These are phyloP conservation scores for Picea glauca DNA, from an alignment of 75 land plant species.

Conservation along the genomic window DNA sequence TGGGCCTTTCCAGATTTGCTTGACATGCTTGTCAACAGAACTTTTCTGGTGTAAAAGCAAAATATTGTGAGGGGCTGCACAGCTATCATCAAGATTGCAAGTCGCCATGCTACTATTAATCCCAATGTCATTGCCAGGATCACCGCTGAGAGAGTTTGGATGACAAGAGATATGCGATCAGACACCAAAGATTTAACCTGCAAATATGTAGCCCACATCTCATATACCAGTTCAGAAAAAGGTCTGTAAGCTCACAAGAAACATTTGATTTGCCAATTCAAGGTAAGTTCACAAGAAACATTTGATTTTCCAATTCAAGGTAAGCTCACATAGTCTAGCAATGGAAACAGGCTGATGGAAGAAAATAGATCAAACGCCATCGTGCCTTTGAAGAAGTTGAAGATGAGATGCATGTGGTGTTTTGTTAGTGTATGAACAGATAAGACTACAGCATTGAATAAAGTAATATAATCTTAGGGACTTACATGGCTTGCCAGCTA, in stretches of 20 bases:
- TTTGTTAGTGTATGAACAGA: too few species aligned
- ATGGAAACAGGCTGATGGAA: too few species aligned
- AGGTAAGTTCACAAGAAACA: neutral
- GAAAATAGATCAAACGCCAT: too few species aligned
- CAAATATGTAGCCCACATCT: conserved; percentile 3
- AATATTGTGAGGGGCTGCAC: conserved; percentile 35
- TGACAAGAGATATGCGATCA: conserved; percentile 39
- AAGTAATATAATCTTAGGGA: too few species aligned
- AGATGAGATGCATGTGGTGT: too few species aligned
- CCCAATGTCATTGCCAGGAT: conserved; percentile 28
- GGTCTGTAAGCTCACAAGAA: neutral
- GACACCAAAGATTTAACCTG: conserved; percentile 42
- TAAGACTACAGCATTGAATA: too few species aligned
- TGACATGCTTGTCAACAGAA: conserved; percentile 46
- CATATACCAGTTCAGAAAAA: neutral
- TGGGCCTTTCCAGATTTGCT: conserved; percentile 45
- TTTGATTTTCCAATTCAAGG: too few species aligned
- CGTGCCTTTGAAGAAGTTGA: too few species aligned
- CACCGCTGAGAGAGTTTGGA: conserved; percentile 34
- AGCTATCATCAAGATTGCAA: conserved; percentile 49
- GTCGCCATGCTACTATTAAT: conserved; percentile 42
- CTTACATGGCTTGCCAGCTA: too few species aligned
- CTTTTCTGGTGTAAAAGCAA: conserved; percentile 44
- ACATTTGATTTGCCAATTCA: too few species aligned
- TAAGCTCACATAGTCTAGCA: too few species aligned